Evolutionary conservation across 2,329 filamentous ascomycete species (phyloP), one percentile per base, ranked within the genome.

Genomic region (Chaetoscypha palmicola): DNA sequence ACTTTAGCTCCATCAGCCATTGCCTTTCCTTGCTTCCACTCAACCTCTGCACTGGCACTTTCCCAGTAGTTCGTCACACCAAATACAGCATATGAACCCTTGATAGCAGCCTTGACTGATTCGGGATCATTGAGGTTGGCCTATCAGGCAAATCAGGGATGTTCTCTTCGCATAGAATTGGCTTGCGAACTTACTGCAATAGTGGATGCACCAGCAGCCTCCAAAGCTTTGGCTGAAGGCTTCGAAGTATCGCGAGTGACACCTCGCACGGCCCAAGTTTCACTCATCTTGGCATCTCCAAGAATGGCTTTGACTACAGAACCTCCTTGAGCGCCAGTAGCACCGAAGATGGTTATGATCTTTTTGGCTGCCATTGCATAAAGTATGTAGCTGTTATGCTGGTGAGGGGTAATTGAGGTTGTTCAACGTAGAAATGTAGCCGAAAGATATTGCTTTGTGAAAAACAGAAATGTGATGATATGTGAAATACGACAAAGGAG

Each of bases 251-350:
- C 62, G 31, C 73, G 67, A 21, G 71, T 74, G 30, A 76, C 49
- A 31, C 65, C 71, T 30, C 71, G 69, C 36, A 76, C 69, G 7
- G 59, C 58, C 58, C 66, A 74, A 23, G 51, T 59, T 1, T 67
- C 59, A 36, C 51, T 52, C 21, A 68, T 62, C n/a, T 53, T 57
- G 2, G 71, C 55, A 60, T 76, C 68, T 41, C 62, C 63, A 47
- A 75, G 68, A 50, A 76, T 72, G 5, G 66, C 62, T 20, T 67
- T 68, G 26, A 68, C 68, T n/a, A 76, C 71, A 3, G 70, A 70
- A n/a, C 71, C 69, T 45, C 72, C 73, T 47, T 76, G 71, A 45
- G 67, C 69, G 30, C 68, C 72, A 7, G 71, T 74, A 19, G 68
- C 69, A 11, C 71, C 70, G 37, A 73, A 60, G 4, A 74, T 66